These are phyloP conservation scores for Andrographis paniculata DNA, from an alignment of 305 asterid species.

Conservation along the genomic window DNA sequence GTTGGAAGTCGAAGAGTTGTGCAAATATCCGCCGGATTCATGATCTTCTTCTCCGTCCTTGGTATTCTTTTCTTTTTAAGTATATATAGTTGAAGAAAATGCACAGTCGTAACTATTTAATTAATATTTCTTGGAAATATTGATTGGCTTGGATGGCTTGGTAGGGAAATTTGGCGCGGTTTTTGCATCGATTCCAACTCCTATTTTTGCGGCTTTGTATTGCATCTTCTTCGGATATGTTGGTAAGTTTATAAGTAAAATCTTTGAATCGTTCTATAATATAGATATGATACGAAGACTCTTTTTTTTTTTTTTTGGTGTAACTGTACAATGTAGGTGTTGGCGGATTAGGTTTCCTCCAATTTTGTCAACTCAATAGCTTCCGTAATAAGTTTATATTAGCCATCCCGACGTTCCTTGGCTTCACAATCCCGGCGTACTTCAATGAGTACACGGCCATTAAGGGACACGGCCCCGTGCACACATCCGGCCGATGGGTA, in stretches of 20 bases:
- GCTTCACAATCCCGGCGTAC: constrained; percentile 46
- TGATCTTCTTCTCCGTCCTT: constrained; percentile 54
- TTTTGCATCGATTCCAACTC: constrained; percentile 49
- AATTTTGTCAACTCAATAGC: constrained; percentile 60
- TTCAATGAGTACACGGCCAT: constrained; percentile 43
- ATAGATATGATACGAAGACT: constrained; percentile 4
- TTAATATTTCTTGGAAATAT: too few relatives aligned
- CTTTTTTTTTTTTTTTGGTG: neutral
- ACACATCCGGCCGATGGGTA: constrained; percentile 52
- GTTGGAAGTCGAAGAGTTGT: constrained; percentile 66
- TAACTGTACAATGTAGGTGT: constrained; percentile 45
- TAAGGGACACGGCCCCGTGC: constrained; percentile 39
- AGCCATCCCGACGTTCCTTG: constrained; percentile 38
- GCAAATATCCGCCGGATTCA: constrained; percentile 58
- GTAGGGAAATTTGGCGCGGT: constrained; percentile 61
- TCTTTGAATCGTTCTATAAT: constrained; percentile 2
- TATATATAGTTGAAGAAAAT: too few relatives aligned
- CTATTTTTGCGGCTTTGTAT: constrained; percentile 50
- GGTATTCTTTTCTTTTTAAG: constrained; percentile 29
- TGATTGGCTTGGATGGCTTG: neutral
- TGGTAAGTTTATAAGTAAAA: constrained; percentile 23
- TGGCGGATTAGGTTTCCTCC: constrained; percentile 45
- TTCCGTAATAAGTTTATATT: constrained; percentile 47
- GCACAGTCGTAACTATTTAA: too few relatives aligned
- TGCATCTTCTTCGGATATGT: constrained; percentile 51